These are phyloP conservation scores for Tubosaeta sp. DNA, from an alignment of 768 basidiomycete species.

Conservation along the genomic window DNA sequence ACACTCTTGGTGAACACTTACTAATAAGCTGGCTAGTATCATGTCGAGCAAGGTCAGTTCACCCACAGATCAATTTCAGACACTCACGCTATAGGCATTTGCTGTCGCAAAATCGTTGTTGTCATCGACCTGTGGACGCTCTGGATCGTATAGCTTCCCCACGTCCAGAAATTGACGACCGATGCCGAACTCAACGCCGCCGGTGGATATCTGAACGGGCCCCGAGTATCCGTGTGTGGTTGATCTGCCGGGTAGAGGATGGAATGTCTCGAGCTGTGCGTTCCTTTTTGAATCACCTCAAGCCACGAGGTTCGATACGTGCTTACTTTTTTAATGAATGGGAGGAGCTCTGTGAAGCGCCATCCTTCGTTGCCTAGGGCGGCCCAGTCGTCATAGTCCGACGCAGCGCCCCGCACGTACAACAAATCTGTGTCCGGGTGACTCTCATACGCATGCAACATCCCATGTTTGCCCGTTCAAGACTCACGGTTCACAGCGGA, in stretches of 20 bases:
- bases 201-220: slow-evolving; percentile 26
- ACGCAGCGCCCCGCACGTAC: too few species aligned
- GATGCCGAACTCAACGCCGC: slow-evolving; percentile 3
- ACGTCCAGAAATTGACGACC: slow-evolving; percentile 45
- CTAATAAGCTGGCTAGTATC: slow-evolving; percentile 14
- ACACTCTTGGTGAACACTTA: slow-evolving; percentile 1
- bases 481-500: too few species aligned
- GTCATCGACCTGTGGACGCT: slow-evolving; percentile 42
- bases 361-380: slow-evolving; percentile 45
- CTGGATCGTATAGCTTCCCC: slow-evolving; percentile 45
- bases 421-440: too few species aligned
- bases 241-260: slow-evolving; percentile 18
- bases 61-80: background rate
- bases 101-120: slow-evolving; percentile 39
- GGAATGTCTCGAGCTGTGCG: slow-evolving; percentile 30
- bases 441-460: too few species aligned
- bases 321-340: slow-evolving; percentile 48
- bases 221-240: slow-evolving; percentile 36
- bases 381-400: too few species aligned
- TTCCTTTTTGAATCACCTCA: background rate
- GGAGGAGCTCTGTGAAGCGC: slow-evolving; percentile 54
- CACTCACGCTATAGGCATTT: slow-evolving; percentile 25
- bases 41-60: background rate
- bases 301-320: background rate
- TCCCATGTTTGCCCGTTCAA: too few species aligned